Evolutionary conservation across 2,329 filamentous ascomycete species (phyloP).

Genomic region (Ustulina deusta): DNA sequence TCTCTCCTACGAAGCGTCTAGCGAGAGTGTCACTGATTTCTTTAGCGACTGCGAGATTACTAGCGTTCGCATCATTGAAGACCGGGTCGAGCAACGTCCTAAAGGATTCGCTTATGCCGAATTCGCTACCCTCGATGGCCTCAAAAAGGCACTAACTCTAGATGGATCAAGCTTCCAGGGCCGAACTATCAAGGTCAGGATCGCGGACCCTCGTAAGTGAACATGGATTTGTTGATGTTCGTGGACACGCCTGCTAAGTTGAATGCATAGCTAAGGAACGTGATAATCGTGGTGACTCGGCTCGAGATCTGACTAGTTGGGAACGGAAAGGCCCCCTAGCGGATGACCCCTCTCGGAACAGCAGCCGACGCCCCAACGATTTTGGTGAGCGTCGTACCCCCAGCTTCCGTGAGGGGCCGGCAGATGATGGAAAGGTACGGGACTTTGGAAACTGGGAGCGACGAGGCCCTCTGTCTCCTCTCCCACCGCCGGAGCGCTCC

Average conservation of each 20-base stretch:
- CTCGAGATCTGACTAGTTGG: conserved; percentile 89
- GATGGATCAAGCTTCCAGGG: conserved; percentile 88
- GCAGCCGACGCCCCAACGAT: conserved; percentile 62
- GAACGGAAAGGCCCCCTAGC: conserved; percentile 90
- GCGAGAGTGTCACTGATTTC: conserved; percentile 84
- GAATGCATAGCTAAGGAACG: conserved; percentile 81
- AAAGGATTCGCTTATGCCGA: conserved; percentile 99
- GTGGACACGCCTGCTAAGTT: conserved; percentile 52
- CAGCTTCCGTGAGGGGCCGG: conserved; percentile 72
- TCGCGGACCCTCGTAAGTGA: conserved; percentile 94
- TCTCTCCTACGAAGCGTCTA: conserved; percentile 92
- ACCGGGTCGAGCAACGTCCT: conserved; percentile 90
- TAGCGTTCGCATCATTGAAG: conserved; percentile 95
- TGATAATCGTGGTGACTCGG: conserved; percentile 69
- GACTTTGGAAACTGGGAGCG: conserved; percentile 95
- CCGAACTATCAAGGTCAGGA: conserved; percentile 90
- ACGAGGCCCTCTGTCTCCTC: conserved; percentile 87
- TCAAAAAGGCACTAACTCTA: conserved; percentile 89
- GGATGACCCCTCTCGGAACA: conserved; percentile 65
- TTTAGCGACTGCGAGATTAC: conserved; percentile 87
- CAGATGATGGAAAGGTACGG: conserved; percentile 80
- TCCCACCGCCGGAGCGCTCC: conserved; percentile 64
- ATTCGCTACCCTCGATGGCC: conserved; percentile 85
- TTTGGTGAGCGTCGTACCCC: conserved; percentile 74
- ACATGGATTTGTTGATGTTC: conserved; percentile 14